Evolutionary conservation across 1,284 basidiomycete genomes (phyloP), one percentile per base, ranked within the genome.

Genomic region (Naganishia liquefaciens): DNA sequence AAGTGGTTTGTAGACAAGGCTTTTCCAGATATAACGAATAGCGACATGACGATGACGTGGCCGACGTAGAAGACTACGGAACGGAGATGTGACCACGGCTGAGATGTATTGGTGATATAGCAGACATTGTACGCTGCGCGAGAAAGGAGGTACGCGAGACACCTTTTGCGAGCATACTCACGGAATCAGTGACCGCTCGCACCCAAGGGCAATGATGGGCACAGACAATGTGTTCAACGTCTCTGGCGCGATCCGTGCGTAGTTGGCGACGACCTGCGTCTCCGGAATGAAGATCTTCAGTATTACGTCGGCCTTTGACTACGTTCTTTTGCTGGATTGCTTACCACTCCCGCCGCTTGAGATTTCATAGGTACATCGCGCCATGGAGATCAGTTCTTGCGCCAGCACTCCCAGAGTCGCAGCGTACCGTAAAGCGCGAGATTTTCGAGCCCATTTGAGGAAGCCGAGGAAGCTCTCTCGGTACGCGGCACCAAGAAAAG

Each of bases 31-130:
- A 37, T 49, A 46, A 50, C 37, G 30, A 60, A 60, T 2, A 60
- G 30, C 15, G 30, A 19, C 57, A 60, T 50, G 1, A 60, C 47
- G n/a, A 40, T 39, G n/a, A 40, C 33, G 27, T 60, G 57, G 33
- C 57, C 57, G 27, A 60, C 7, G 39, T 60, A 60, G 21, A 60
- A 60, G 6, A 47, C 33, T 21, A 60, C 57, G 5, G 57, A 50
- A 23, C 57, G 57, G 17, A 40, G 27, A 15, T 40, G 46, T 2
- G 57, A 33, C n/a, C 57, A 49, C 3, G 33, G 15, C 28, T 49
- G 28, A 4, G 46, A 23, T 4, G 57, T 60, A 3, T 46, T 60
- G 44, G 23, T n/a, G 46, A 60, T 60, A 27, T 60, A 60, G 9
- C 46, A 40, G 21, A 49, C 3, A 15, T 50, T 60, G 46, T 60